A percentile compares a stretch with the other conserved stretches of the same genome.
Evolutionary conservation across 2,329 filamentous ascomycete genomes (phyloP).

Genomic region (Verticillium isaacii): DNA sequence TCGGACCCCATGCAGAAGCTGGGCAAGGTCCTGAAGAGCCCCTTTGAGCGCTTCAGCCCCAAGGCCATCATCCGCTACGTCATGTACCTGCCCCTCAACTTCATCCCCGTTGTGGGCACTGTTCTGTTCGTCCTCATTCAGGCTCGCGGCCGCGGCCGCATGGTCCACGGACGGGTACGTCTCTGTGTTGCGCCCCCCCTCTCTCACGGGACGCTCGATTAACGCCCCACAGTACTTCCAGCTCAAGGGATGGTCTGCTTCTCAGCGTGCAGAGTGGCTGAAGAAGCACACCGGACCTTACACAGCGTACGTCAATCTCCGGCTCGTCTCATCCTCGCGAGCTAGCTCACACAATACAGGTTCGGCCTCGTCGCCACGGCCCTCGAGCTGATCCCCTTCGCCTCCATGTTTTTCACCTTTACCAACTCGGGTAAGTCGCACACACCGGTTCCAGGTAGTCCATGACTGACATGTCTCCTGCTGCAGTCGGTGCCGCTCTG

Average conservation of each 20-base stretch:
- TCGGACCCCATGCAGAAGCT: slow-evolving; percentile 51
- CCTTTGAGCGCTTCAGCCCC: slow-evolving; percentile 51
- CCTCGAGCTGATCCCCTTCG: slow-evolving; percentile 79
- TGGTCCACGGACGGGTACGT: slow-evolving; percentile 50
- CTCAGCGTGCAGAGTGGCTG: slow-evolving; percentile 64
- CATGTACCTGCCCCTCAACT: slow-evolving; percentile 86
- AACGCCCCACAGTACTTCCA: slow-evolving; percentile 68
- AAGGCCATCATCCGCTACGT: slow-evolving; percentile 70
- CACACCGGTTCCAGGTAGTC: not conserved
- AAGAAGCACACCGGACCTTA: slow-evolving; percentile 69
- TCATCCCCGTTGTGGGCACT: slow-evolving; percentile 86
- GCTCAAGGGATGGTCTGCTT: slow-evolving; percentile 74
- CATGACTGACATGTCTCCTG: slow-evolving; percentile 13
- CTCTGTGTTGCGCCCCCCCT: not conserved
- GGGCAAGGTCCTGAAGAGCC: slow-evolving; percentile 52
- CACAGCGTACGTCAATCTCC: slow-evolving; percentile 58
- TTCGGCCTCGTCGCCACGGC: slow-evolving; percentile 71
- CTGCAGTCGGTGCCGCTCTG: slow-evolving; percentile 76
- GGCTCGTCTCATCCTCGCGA: slow-evolving; percentile 2
- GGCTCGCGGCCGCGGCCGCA: slow-evolving; percentile 43
- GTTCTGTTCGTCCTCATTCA: slow-evolving; percentile 75
- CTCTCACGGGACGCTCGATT: not conserved
- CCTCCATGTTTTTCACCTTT: slow-evolving; percentile 79
- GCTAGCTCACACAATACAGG: slow-evolving; percentile 36
- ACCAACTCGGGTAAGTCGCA: slow-evolving; percentile 66